Evolutionary conservation across 768 basidiomycete genomes (phyloP), one percentile per base, ranked within the genome.

Genomic region (Boletus rubropictus): DNA sequence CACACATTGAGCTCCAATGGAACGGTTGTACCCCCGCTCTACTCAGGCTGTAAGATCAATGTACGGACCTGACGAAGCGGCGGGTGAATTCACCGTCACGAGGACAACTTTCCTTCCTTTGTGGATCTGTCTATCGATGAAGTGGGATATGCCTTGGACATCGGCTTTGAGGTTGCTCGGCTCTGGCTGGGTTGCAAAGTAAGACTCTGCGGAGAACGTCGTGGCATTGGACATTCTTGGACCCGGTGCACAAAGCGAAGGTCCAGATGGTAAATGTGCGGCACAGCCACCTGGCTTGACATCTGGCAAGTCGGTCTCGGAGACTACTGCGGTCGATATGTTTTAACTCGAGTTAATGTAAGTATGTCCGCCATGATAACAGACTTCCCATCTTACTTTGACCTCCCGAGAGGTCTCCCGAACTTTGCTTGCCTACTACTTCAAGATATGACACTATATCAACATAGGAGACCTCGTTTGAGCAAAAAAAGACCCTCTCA

Each of bases 1-100:
- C 77, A 97, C 96, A 97, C 93, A 62, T 98, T 98, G 74, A 93
- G 88, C 74, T 99, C 96, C 49, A 99, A 72, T 3, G 95, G 95
- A 7, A 98, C 95, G 2, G 94, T 98, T 15, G 96, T 99, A 50
- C 96, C 95, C 46, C 95, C 96, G 64, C 94, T 97, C 96, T 98
- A 42, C 34, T 42, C 50, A 1, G 40, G 45, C 36, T 37, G 42
- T 53, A 29, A 57, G 55, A 50, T 59, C 31, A 48, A 42, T 34
- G 41, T 18, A 29, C 48, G 36, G 25, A 42, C 25, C 46, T 24
- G 42, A 48, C 29, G 37, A 46, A 9, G 36, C 24, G 18, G 45
- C 39, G 39, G 29, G 10, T 18, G 9, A 69, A 69, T 88, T 68
- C 64, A 97, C 94, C 52, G 96, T 99, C 39, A 99, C 90, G 38